Base-by-base conservation (phyloP, 495 filamentous ascomycete species). In the Trichoderma gamsii region DNA sequence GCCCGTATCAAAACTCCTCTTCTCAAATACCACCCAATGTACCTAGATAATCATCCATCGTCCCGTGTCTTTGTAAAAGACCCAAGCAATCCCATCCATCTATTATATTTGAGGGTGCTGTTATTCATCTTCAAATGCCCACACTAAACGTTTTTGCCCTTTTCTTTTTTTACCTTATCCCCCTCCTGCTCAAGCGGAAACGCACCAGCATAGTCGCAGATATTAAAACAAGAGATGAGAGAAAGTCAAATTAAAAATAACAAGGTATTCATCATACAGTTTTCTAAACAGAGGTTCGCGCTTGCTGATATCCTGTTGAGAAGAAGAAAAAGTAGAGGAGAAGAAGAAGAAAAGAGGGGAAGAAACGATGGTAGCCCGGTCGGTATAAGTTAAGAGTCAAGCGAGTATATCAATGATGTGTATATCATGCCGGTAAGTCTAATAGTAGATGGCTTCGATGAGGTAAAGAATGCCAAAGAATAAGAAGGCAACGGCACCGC, bases 391-490 rank as follows among this genome's bases (percentile, higher is more conserved):
- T 61, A 29, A 61, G 27, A 61, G 27, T 61, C 56, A 61, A 61
- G 56, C 13, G 11, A 61, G 12, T 29, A 32, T 61, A 29, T 61
- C 23, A 61, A 27, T 32, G 56, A 61, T 29, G 35, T 49, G 13
- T 16, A 15, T 15, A 2, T 61, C 13, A 61, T 25, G 3, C 56
- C 56, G 12, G 56, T 2, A 9, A n/a, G 8, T 43, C 41, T 69
- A 75, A 84, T n/a, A 79, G 73, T 88, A 92, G 65, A 92, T 75
- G 18, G 89, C 90, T 77, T 99, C 95, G 64, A 91, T 78, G 13
- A 97, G 77, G 75, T 98, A 98, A 72, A 99, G 94, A 65, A 96
- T 75, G 46, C 92, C 95, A 73, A 99, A 99, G 18, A 89, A 78
- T 64, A 98, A 78, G 80, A 99, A 99, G 9, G 94, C 92, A 46